These are phyloP conservation scores for Quercus berberidifolia DNA, from an alignment of 306 rosid genomes.

Conservation along the genomic window DNA sequence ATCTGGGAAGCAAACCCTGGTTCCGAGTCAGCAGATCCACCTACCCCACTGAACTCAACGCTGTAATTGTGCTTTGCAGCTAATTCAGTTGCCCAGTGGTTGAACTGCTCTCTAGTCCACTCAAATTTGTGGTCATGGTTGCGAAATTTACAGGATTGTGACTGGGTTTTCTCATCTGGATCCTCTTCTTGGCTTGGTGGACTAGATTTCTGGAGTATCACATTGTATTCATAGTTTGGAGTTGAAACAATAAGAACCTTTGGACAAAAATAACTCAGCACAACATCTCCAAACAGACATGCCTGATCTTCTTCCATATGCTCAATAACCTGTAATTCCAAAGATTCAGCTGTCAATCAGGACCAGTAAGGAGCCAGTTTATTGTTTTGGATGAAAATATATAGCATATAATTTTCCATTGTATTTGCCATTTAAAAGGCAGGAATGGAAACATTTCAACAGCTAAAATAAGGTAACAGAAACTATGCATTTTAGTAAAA, in stretches of 20 bases:
- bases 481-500: background rate
- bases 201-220: constrained; percentile 64
- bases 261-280: constrained; percentile 61
- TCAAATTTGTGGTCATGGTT: constrained; percentile 95
- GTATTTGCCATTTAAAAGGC: background rate
- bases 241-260: constrained; percentile 88
- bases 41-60: constrained; percentile 86
- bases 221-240: constrained; percentile 90
- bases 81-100: constrained; percentile 68
- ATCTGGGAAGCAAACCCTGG: constrained; percentile 99
- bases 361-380: background rate
- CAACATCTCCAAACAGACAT: constrained; percentile 66
- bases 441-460: too few relatives aligned
- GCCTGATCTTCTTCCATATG: constrained; percentile 99
- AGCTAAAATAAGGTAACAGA: background rate
- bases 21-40: constrained; percentile 71
- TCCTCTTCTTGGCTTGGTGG: constrained; percentile 64
- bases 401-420: background rate
- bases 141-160: constrained; percentile 69
- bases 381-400: background rate
- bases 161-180: constrained; percentile 53
- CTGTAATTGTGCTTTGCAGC: constrained; percentile 69
- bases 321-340: constrained; percentile 70
- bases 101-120: constrained; percentile 92
- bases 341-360: background rate